A percentile compares a stretch with the other conserved stretches of the same genome.
Conservation (phyloP, 495 filamentous ascomycete species). For the Annulohypoxylon stygium region DNA sequence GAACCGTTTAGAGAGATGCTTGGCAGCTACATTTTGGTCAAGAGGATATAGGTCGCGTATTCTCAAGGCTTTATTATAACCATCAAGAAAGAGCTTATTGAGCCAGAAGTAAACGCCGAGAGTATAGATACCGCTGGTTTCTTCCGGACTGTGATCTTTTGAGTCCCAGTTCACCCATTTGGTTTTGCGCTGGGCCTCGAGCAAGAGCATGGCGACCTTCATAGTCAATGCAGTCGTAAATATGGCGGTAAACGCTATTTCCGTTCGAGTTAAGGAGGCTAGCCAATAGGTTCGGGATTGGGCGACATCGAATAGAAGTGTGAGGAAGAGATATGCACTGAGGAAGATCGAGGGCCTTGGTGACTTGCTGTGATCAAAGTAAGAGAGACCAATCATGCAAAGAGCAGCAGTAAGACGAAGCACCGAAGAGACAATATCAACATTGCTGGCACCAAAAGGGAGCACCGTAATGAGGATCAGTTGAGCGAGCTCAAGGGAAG, state of each 20-base stretch:
- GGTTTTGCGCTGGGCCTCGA: slow-evolving; percentile 68
- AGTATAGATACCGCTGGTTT: slow-evolving; percentile 68
- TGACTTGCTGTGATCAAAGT: slow-evolving; percentile 55
- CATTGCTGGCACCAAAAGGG: slow-evolving; percentile 45
- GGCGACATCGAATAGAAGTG: slow-evolving; percentile 58
- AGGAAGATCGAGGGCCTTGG: slow-evolving; percentile 59
- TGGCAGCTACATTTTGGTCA: slow-evolving; percentile 57
- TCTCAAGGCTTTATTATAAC: slow-evolving; percentile 56
- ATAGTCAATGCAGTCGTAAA: slow-evolving; percentile 61
- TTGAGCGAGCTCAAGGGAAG: slow-evolving; percentile 52
- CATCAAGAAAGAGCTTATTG: slow-evolving; percentile 65
- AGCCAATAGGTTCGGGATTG: slow-evolving; percentile 59
- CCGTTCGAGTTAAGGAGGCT: slow-evolving; percentile 22
- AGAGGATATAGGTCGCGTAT: slow-evolving; percentile 59
- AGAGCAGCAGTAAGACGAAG: slow-evolving; percentile 50
- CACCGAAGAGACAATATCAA: slow-evolving; percentile 50
- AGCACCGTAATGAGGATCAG: slow-evolving; percentile 49
- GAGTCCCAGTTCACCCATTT: slow-evolving; percentile 53
- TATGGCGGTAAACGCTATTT: slow-evolving; percentile 47
- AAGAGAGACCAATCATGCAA: slow-evolving; percentile 48
- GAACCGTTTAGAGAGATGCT: slow-evolving; percentile 56
- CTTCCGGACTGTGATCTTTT: slow-evolving; percentile 66
- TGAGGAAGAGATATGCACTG: slow-evolving; percentile 55
- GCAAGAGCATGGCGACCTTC: slow-evolving; percentile 62
- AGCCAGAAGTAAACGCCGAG: slow-evolving; percentile 72